Evolutionary conservation across 2,329 filamentous ascomycete genomes (phyloP).

Genomic region (Scedosporium boydii): DNA sequence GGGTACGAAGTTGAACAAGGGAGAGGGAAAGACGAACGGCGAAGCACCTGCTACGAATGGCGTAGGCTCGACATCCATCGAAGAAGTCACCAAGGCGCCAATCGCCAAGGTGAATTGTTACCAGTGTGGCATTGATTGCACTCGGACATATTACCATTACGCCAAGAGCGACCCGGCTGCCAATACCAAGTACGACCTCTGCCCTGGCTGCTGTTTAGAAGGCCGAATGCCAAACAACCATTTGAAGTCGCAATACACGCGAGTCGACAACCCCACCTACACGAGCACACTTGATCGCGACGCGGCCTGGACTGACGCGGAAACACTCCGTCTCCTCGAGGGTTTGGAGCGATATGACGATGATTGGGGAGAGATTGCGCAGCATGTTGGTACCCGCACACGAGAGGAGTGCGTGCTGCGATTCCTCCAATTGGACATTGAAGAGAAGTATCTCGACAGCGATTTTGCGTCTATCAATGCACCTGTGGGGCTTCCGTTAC

Average conservation of each 20-base stretch:
- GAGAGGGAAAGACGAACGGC: slow-evolving; percentile 65
- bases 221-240: slow-evolving; percentile 74
- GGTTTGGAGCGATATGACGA: slow-evolving; percentile 89
- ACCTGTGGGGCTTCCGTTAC: slow-evolving; percentile 50
- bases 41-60: slow-evolving; percentile 61
- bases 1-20: slow-evolving; percentile 58
- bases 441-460: slow-evolving; percentile 90
- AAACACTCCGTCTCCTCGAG: slow-evolving; percentile 81
- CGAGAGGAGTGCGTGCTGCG: slow-evolving; percentile 94
- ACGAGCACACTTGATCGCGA: slow-evolving; percentile 71
- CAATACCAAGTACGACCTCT: slow-evolving; percentile 76
- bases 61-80: slow-evolving; percentile 30
- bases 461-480: slow-evolving; percentile 44
- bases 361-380: slow-evolving; percentile 88
- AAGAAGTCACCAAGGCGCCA: slow-evolving; percentile 56
- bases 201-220: slow-evolving; percentile 82
- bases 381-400: slow-evolving; percentile 84
- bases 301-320: slow-evolving; percentile 82
- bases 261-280: slow-evolving; percentile 82
- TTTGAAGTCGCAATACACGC: slow-evolving; percentile 70
- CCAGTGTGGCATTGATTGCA: slow-evolving; percentile 86
- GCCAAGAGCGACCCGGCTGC: slow-evolving; percentile 46
- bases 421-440: slow-evolving; percentile 92
- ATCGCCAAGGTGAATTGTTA: slow-evolving; percentile 71
- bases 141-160: slow-evolving; percentile 51